Percentiles rank a stretch among this genome's conserved stretches.
Conservation (phyloP, 495 filamentous ascomycete species). For the Glonium stellatum region DNA sequence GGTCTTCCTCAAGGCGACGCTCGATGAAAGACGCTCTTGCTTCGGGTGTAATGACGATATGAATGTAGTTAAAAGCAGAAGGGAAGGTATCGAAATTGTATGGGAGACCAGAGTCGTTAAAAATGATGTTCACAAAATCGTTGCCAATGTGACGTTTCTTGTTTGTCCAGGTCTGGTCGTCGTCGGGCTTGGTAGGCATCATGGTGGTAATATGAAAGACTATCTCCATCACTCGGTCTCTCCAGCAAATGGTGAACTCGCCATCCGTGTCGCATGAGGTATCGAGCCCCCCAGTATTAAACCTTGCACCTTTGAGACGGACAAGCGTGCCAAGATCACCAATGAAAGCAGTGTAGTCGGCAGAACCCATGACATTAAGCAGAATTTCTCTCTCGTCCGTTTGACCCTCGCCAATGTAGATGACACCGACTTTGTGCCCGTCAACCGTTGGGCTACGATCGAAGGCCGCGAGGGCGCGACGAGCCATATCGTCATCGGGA, state of each 20-base stretch:
- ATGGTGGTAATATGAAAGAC: conserved; percentile 92
- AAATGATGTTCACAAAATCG: conserved; percentile 96
- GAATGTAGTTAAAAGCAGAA: conserved; percentile 88
- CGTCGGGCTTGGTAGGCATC: conserved; percentile 82
- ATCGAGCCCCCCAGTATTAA: conserved; percentile 94
- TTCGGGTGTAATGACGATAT: conserved; percentile 89
- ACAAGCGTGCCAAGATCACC: conserved; percentile 73
- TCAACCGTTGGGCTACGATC: conserved; percentile 88
- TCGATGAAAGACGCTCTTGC: conserved; percentile 56
- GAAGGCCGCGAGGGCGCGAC: conserved; percentile 68
- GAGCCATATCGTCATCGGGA: conserved; percentile 73
- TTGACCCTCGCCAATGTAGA: conserved; percentile 84
- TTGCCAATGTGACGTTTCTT: conserved; percentile 98
- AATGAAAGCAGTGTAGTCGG: conserved; percentile 80
- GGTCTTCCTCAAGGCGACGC: conserved; percentile 23
- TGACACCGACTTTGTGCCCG: conserved; percentile 88
- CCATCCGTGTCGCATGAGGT: conserved; percentile 67
- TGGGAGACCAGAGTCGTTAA: conserved; percentile 82
- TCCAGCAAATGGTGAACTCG: conserved; percentile 82
- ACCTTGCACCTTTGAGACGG: conserved; percentile 67
- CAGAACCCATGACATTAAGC: conserved; percentile 70
- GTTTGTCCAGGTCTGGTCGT: conserved; percentile 64
- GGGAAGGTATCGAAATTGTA: conserved; percentile 90
- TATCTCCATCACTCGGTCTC: conserved; percentile 87
- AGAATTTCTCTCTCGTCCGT: conserved; percentile 75